Base-by-base conservation (phyloP, 2,329 filamentous ascomycete species). In the Scedosporium aurantiacum region DNA sequence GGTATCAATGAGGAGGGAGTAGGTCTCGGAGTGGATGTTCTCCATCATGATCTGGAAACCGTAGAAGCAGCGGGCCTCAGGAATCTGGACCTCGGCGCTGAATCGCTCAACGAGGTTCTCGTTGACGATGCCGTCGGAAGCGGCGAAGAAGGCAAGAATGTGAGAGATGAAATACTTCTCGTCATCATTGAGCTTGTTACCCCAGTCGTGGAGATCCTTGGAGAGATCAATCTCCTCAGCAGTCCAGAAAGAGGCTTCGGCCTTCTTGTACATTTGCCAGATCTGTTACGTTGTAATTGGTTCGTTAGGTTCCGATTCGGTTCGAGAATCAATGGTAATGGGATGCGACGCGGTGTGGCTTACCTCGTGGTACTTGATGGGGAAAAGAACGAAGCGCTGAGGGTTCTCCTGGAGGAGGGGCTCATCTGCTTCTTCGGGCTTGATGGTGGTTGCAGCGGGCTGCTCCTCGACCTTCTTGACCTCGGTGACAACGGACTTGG, bases 31-130 rank as follows among this genome's bases (percentile, higher is more conserved):
- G 84, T 99, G 94, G 71, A 99, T 96, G 80, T 99, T 99, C 83
- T 99, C 94, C 90, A 99, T 97, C 94, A 99, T 99, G 81, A 97
- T 97, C 81, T 99, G 94, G 85, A 99, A 99, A 66, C 94, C 94
- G 76, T 99, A 99, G 84, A 99, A 99, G 86, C 94, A 99, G 71
- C 94, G 91, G 66, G 94, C 94, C 79, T 99, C 94, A 10, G 94
- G 93, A 63, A 97, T 87, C 79, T 99, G 94, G 32, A 99, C 93
- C 78, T 99, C 94, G 66, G 85, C 87, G 71, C 90, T 96, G 86
- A 99, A 99, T 65, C 94, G 90, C 84, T 97, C 92, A 63, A 99
- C 87, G 25, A 99, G 83, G 82, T 99, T 99, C 84, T 99, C 94
- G 74, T 99, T 99, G 82, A 99, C 94, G 67, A 99, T 99, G 72